phyloP scores from a whole-genome alignment of 148 eudicot genomes.

The Rhododendron ovatum region DNA sequence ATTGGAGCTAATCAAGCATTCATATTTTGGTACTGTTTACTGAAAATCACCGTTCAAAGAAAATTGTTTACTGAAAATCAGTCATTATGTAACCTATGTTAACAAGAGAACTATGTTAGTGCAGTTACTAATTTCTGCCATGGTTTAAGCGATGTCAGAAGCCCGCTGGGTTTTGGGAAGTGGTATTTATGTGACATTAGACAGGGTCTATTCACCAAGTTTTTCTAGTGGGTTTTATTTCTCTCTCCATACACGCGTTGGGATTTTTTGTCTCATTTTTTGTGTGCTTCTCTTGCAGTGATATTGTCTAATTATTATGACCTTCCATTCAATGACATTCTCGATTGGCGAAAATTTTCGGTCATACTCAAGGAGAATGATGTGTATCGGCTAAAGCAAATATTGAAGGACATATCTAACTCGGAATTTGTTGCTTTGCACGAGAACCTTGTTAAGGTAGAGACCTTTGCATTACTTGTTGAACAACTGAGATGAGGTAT shows the following conservation, averaged over 20 bases:
- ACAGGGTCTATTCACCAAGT: neutral
- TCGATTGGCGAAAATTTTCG: conserved; percentile 7
- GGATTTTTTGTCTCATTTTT: neutral
- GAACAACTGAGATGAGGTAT: neutral
- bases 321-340: conserved; percentile 5
- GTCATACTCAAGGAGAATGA: conserved; percentile 4
- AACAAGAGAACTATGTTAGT: neutral
- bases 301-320: conserved; percentile 5
- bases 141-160: neutral
- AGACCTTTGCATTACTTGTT: neutral
- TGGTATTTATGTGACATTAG: neutral
- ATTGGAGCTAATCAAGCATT: neutral
- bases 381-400: neutral
- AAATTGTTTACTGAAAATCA: neutral
- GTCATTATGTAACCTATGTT: neutral
- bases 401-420: neutral
- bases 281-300: neutral
- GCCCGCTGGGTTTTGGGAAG: neutral
- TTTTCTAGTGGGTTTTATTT: neutral
- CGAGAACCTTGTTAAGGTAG: neutral
- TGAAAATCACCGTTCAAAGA: neutral
- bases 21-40: neutral
- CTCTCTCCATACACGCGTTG: neutral
- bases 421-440: neutral
- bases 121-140: neutral